These are phyloP conservation scores for Fusarium gaditjirri DNA, from an alignment of 2,329 filamentous ascomycete genomes.

Conservation along the genomic window DNA sequence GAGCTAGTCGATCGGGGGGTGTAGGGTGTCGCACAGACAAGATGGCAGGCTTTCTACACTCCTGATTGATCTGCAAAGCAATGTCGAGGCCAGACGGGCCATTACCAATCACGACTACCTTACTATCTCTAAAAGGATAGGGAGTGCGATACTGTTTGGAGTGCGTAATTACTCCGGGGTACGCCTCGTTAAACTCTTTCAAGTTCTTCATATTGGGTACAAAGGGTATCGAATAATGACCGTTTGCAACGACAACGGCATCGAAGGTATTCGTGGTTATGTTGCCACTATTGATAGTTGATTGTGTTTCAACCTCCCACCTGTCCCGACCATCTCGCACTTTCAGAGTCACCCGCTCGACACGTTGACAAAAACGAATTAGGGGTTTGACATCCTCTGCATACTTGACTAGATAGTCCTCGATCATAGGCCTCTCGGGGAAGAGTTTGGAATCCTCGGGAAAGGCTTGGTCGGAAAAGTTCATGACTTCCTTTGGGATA, in stretches of 20 bases:
- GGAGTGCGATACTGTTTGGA: constrained; percentile 83
- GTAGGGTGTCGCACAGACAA: constrained; percentile 68
- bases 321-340: constrained; percentile 50
- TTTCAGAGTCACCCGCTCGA: constrained; percentile 65
- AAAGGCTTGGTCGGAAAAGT: constrained; percentile 77
- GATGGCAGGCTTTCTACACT: constrained; percentile 71
- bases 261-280: constrained; percentile 68
- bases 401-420: constrained; percentile 79
- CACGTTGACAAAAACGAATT: constrained; percentile 76
- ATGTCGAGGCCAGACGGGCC: constrained; percentile 88
- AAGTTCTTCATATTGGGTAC: constrained; percentile 73
- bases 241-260: constrained; percentile 79
- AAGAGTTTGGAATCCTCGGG: constrained; percentile 74
- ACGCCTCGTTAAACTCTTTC: constrained; percentile 64
- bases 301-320: constrained; percentile 71
- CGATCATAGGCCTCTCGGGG: constrained; percentile 76
- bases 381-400: constrained; percentile 73
- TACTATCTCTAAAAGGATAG: constrained; percentile 71
- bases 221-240: constrained; percentile 77
- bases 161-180: constrained; percentile 73
- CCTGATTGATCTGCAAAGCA: constrained; percentile 74
- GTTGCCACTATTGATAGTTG: constrained; percentile 58
- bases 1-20: constrained; percentile 56
- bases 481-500: constrained; percentile 84
- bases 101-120: constrained; percentile 85